Base-by-base conservation (phyloP, 2,329 filamentous ascomycete genomes). In the Xylaria sp. region DNA sequence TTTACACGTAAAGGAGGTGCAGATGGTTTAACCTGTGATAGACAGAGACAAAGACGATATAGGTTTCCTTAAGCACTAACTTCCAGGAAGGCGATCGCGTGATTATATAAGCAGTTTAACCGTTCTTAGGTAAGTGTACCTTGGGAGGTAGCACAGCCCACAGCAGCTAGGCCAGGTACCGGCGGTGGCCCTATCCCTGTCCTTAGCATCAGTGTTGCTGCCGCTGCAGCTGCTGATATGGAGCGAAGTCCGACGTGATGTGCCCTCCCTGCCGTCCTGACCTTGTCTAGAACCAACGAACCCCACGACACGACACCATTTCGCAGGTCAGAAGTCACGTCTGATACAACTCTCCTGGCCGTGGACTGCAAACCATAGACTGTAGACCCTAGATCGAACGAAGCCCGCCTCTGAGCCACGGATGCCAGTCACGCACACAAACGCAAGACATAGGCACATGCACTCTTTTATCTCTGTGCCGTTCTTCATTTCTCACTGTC, bases 221-320 rank as follows among this genome's bases (percentile, higher is more conserved):
- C 62, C 51, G 57, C 39, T 65, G 25, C 50, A 44, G 59, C 54
- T 54, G 39, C 59, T 39, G 55, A 37, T 58, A 39, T 67, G 18
- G 25, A 39, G 39, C 34, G 57, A 65, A 18, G n/a, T 60, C 66
- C 48, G 31, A 52, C 28, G 9, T 62, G 64, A 67, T 67, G 59
- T 54, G 23, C 65, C 65, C 34, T 58, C 31, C 62, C 58, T 54
- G 44, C 44, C 54, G 58, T 18, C 31, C 51, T 51, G 34, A 25
- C 44, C 23, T 18, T 37, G 37, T 25, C 62, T 48, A 48, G 50
- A 65, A 41, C 58, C 41, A 41, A 51, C 34, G 34, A 52, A 69
- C 58, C 67, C 66, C 63, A 69, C 67, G 63, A 63, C 67, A 46
- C 28, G 39, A 61, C 56, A 48, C 23, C 44, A 41, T 31, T 20